Evolutionary conservation across 768 basidiomycete genomes (phyloP).

Genomic region (Cystobasidiopsis lactophilus): DNA sequence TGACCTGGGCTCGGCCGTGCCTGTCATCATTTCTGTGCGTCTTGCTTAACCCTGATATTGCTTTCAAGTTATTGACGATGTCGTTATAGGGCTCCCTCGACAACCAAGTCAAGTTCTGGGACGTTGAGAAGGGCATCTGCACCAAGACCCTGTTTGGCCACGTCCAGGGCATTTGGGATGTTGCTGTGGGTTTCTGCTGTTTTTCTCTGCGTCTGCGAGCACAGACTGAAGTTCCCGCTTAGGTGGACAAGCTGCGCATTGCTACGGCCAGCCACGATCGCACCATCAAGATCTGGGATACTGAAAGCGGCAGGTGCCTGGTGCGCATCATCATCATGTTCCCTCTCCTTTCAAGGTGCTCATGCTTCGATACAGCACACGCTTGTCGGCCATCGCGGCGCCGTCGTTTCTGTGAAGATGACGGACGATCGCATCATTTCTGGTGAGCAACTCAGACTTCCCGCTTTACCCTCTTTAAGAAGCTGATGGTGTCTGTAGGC

Average conservation of each 20-base stretch:
- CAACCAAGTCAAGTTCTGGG: conserved; percentile 91
- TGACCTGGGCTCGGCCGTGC: conserved; percentile 2
- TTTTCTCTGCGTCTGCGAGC: too few relatives aligned
- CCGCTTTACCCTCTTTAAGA: too few relatives aligned
- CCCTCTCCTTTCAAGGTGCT: too few relatives aligned
- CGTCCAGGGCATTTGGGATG: conserved; percentile 94
- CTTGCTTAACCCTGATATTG: too few relatives aligned
- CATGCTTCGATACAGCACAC: conserved; percentile 20
- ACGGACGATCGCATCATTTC: conserved; percentile 90
- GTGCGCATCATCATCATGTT: conserved; percentile 40
- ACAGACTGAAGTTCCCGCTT: too few relatives aligned
- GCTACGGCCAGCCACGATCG: conserved; percentile 87
- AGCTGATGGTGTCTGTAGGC: too few relatives aligned
- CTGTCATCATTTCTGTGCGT: conserved; percentile 33
- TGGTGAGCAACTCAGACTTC: not conserved
- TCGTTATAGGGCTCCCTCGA: conserved; percentile 78
- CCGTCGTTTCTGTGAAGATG: conserved; percentile 71
- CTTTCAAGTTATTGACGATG: too few relatives aligned
- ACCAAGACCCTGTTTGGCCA: conserved; percentile 72
- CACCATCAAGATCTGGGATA: conserved; percentile 96
- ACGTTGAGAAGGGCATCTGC: conserved; percentile 61
- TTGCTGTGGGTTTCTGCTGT: too few relatives aligned
- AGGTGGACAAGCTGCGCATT: conserved; percentile 71
- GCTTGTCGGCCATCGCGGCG: conserved; percentile 77
- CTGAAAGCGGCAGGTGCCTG: conserved; percentile 69